Base-by-base conservation (phyloP, 75 land plant genomes). In the Ceratopteris richardii region DNA sequence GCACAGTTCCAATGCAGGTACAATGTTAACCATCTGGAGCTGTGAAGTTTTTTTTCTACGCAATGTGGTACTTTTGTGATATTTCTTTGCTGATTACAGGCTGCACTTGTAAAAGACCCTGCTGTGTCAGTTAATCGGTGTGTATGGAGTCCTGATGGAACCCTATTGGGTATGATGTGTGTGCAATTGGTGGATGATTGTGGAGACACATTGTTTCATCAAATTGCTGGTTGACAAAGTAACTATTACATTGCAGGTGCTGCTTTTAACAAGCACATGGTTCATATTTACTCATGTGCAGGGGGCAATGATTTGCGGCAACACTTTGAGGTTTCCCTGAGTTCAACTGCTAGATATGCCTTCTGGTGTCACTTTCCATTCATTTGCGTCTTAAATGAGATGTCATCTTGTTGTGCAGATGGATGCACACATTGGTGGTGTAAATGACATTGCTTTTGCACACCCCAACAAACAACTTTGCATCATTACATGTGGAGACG, bases 371-470 rank as follows among this genome's bases (percentile, higher is more conserved):
- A n/a, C n/a, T n/a, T n/a, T n/a, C n/a, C n/a, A n/a, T n/a, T n/a
- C n/a, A n/a, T n/a, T n/a, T n/a, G n/a, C n/a, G n/a, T n/a, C n/a
- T n/a, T n/a, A n/a, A n/a, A n/a, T n/a, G n/a, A n/a, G n/a, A n/a
- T n/a, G n/a, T 33, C 9, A 4, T 33, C 9, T 51, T 39, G 57
- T 10, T 47, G 17, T 46, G 50, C 58, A 91, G 97, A 84, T 91
- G 69, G 97, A 91, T 66, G 97, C 97, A 37, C 97, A 91, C 69
- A 74, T 75, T 57, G 97, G 97, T 47, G 83, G 88, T 47, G 97
- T 91, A 22, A 91, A 91, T 67, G 97, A 91, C 70, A 62, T 91
- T 61, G 94, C 97, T 9, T 91, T 91, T 44, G 66, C 94, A 26
- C 73, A 79, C 29, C 97, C 89, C 7, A 87, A 87, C 57, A 91